A percentile compares a stretch with the other conserved stretches of the same genome.
Evolutionary conservation across 139 green algal species (phyloP).

Genomic region (Micromonas commoda): DNA sequence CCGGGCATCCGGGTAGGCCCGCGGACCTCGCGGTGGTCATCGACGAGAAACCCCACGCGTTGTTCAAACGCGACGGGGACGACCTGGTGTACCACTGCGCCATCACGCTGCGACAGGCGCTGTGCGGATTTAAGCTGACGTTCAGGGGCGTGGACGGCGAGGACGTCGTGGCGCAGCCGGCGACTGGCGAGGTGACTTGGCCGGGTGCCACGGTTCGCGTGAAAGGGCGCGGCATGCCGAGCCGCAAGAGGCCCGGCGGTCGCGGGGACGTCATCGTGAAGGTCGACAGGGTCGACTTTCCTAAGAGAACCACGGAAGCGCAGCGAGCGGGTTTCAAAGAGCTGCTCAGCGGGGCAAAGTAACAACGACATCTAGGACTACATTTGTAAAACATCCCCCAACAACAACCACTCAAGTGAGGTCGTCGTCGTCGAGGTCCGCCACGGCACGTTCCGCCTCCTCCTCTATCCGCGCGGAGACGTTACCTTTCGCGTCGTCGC

Average conservation of each 20-base stretch:
- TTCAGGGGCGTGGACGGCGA: conserved; percentile 33
- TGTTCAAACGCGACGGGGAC: conserved; percentile 78
- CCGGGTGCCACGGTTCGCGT: conserved; percentile 37
- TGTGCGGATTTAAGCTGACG: conserved; percentile 28
- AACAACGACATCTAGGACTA: too few species aligned
- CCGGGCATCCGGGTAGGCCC: conserved; percentile 57
- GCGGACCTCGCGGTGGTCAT: conserved; percentile 96
- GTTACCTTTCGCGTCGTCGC: too few species aligned
- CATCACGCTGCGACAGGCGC: conserved; percentile 2
- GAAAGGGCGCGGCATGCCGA: conserved; percentile 40
- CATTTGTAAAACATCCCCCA: too few species aligned
- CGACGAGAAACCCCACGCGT: conserved; percentile 79
- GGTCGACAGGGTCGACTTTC: conserved; percentile 43
- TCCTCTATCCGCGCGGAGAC: too few species aligned
- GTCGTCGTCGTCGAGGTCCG: too few species aligned
- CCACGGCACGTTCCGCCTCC: too few species aligned
- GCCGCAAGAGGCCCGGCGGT: conserved; percentile 36
- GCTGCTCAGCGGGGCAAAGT: not conserved
- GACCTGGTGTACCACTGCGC: not conserved
- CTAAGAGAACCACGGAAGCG: conserved; percentile 12
- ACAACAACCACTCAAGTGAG: too few species aligned
- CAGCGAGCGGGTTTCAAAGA: not conserved
- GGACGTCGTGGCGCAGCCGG: conserved; percentile 30
- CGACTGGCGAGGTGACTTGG: conserved; percentile 44
- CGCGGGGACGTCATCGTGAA: conserved; percentile 41